Base-by-base conservation (phyloP, 148 eudicot genomes). In the Talinum fruticosum region DNA sequence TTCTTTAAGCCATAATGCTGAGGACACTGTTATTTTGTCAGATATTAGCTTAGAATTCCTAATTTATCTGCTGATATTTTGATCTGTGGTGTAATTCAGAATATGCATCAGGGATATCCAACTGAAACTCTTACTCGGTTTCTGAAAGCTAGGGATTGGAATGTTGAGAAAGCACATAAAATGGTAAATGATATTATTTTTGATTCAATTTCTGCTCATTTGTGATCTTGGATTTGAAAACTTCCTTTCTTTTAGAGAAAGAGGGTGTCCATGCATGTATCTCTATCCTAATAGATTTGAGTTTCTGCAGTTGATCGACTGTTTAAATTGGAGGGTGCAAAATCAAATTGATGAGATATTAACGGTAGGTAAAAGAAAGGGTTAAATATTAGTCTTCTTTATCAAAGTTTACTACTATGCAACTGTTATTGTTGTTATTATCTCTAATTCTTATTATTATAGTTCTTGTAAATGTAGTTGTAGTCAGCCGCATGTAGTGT, bases 321-420 rank as follows among this genome's bases (percentile, higher is more conserved):
- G 90, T 77, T 86, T 95, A 79, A 88, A 88, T 71, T 95, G 99
- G 99, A 90, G 97, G 89, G 90, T 95, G 82, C 88, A 93, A 83
- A 95, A 89, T 82, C 97, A 95, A 79, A 95, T 95, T 66, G 99
- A 93, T 83, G 71, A 83, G 47, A 93, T 96, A 75, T 79, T 96
- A 80, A 69, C 88, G 73, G 99, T 96, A 73, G 86, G 97, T 87
- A 80, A 21, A 45, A 10, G 36, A 37, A 30, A 15, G 49, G 24
- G 62, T 77, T 57, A 41, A 19, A 21, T 47, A 51, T 74, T 65
- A 45, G 61, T 72, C 7, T 28, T 28, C 33, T 28, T 28, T 26
- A 26, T 62, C 33, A 62, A 62, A 26, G 28, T 62, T 62, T 57
- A 23, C 28, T 23, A 57, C 64, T 23, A 23, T n/a, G n/a, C 64